Evolutionary conservation across 192 early-diverging fungal genomes (phyloP).

Genomic region (Dissophora ornata): DNA sequence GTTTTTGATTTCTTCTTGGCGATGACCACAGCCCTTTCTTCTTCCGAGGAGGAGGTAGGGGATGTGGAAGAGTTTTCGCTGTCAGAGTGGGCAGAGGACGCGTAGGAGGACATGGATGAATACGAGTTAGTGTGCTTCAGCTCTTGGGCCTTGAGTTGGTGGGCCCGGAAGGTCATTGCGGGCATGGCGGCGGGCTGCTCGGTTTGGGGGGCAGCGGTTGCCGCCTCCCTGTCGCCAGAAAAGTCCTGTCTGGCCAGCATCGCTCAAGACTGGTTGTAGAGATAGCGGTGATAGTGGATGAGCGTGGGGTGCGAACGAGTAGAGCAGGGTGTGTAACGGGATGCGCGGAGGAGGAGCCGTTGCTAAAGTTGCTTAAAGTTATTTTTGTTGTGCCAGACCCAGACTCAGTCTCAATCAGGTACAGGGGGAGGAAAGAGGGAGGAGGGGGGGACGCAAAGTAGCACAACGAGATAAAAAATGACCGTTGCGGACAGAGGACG

Average conservation of each 20-base stretch:
- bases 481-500: neutral
- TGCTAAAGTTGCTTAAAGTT: conserved; percentile 7
- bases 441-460: neutral
- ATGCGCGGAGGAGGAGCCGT: neutral
- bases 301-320: too few relatives aligned
- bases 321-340: neutral
- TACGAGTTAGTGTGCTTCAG: conserved; percentile 52
- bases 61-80: conserved; percentile 2
- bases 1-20: neutral
- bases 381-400: neutral
- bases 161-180: conserved; percentile 43
- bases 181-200: conserved; percentile 20
- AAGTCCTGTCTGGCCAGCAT: conserved; percentile 6
- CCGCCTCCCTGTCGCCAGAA: neutral
- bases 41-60: conserved; percentile 21
- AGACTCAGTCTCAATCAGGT: neutral
- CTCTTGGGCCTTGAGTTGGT: conserved; percentile 46
- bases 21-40: conserved; percentile 2
- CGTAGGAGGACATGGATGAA: conserved; percentile 57
- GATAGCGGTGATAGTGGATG: conserved; percentile 1
- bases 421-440: neutral
- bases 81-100: conserved; percentile 41
- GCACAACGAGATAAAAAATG: neutral
- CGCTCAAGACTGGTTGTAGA: neutral
- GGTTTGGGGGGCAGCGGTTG: neutral